Percentiles rank a stretch among this genome's conserved stretches.
phyloP scores from a whole-genome alignment of 2,329 filamentous ascomycete species.

The Coleophoma crateriformis region DNA sequence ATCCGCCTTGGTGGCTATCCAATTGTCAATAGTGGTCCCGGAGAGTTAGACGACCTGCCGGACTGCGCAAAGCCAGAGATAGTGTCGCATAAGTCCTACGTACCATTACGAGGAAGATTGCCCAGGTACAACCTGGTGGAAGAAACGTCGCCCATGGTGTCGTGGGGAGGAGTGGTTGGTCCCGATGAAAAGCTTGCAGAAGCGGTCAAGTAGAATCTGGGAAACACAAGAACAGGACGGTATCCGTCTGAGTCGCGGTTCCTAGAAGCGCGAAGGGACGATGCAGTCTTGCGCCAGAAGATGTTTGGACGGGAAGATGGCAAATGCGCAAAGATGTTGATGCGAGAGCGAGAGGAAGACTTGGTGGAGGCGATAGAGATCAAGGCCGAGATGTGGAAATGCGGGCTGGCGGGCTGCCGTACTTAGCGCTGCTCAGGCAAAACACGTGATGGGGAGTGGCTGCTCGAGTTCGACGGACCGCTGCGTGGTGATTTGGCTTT shows the following conservation, averaged over 20 bases:
- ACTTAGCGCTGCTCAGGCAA: no score
- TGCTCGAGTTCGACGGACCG: no score
- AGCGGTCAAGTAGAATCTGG: no score
- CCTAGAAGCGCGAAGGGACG: no score
- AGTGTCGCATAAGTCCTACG: conserved; percentile 28
- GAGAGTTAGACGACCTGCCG: neutral
- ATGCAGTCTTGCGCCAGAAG: neutral
- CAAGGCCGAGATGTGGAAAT: neutral
- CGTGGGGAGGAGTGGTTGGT: neutral
- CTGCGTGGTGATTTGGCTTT: no score
- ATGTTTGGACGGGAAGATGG: neutral
- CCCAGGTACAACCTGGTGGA: conserved; percentile 94
- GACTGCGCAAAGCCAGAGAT: conserved; percentile 3
- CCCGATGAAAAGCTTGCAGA: no score
- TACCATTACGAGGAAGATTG: conserved; percentile 95
- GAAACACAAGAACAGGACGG: no score
- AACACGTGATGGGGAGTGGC: no score
- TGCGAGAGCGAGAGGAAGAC: neutral
- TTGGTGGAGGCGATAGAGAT: neutral
- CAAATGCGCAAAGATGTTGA: neutral
- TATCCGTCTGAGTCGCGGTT: no score
- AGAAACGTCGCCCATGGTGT: conserved; percentile 74
- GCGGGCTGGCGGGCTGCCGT: neutral
- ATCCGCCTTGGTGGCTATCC: conserved; percentile 87
- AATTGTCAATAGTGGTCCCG: conserved; percentile 10